phyloP scores from a whole-genome alignment of 306 rosid genomes.

The Pyrus betulifolia region DNA sequence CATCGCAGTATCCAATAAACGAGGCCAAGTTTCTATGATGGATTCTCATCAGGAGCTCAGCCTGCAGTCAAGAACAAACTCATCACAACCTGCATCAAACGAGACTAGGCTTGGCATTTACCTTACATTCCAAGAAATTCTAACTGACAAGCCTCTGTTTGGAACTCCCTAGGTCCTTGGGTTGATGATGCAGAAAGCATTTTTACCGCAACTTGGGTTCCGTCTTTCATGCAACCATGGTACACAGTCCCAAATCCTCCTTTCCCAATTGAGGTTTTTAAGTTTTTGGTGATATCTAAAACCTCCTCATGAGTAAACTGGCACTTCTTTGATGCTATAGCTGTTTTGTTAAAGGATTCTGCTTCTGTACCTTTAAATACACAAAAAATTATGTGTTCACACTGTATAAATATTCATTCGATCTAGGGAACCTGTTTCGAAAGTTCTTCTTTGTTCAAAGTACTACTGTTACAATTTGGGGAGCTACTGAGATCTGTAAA shows the following conservation, averaged over 20 bases:
- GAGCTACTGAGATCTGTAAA: not conserved
- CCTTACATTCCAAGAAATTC: not conserved
- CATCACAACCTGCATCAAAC: not conserved
- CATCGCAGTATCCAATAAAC: slow-evolving; percentile 48
- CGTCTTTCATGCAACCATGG: slow-evolving; percentile 44
- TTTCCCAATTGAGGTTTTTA: slow-evolving; percentile 40
- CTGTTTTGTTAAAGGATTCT: slow-evolving; percentile 15
- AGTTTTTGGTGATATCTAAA: slow-evolving; percentile 45
- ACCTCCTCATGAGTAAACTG: slow-evolving; percentile 41
- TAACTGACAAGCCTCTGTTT: slow-evolving; percentile 38
- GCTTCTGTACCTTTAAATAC: slow-evolving; percentile 18
- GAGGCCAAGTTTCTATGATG: slow-evolving; percentile 53
- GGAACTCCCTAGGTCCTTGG: slow-evolving; percentile 69
- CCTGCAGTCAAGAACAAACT: slow-evolving; percentile 29
- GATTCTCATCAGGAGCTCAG: slow-evolving; percentile 51
- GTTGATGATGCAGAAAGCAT: slow-evolving; percentile 57
- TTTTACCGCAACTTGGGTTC: slow-evolving; percentile 56
- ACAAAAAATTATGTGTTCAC: not conserved
- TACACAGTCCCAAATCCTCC: slow-evolving; percentile 70
- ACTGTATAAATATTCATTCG: not conserved
- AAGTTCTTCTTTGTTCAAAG: not conserved
- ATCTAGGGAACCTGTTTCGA: not conserved
- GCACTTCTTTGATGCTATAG: slow-evolving; percentile 48
- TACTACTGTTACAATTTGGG: too few relatives aligned
- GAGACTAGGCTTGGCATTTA: not conserved